Evolutionary conservation across 768 basidiomycete genomes (phyloP).

Genomic region (Boletus barrowsii): DNA sequence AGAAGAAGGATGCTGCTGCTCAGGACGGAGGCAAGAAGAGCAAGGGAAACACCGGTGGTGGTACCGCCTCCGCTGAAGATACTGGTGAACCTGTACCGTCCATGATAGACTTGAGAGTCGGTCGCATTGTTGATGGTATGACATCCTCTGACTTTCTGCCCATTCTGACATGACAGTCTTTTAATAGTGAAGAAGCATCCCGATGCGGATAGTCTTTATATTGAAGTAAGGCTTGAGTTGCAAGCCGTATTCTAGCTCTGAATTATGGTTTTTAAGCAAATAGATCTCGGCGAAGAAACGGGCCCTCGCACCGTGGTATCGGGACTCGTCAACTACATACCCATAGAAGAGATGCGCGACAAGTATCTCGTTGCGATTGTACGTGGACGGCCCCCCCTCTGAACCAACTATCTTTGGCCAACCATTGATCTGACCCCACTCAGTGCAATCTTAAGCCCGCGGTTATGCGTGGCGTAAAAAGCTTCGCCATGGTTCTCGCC

Average conservation of each 20-base stretch:
- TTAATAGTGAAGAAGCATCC: conserved; percentile 87
- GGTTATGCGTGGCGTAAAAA: conserved; percentile 96
- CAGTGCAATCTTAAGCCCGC: conserved; percentile 95
- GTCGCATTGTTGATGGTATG: conserved; percentile 87
- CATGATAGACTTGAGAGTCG: conserved; percentile 96
- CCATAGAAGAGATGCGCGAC: conserved; percentile 89
- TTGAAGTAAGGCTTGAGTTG: conserved; percentile 58
- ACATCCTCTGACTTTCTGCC: not conserved
- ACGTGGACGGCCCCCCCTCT: conserved; percentile 21
- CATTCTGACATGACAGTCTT: conserved; percentile 10
- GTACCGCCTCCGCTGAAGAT: conserved; percentile 49
- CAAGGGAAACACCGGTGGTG: conserved; percentile 36
- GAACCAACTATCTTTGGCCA: not conserved
- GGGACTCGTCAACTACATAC: conserved; percentile 93
- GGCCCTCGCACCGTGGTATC: conserved; percentile 97
- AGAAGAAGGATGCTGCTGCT: conserved; percentile 44
- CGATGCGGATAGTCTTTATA: conserved; percentile 95
- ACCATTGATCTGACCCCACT: not conserved
- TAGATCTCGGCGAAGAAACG: conserved; percentile 91
- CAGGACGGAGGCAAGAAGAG: conserved; percentile 36
- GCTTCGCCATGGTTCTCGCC: conserved; percentile 96
- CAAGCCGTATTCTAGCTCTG: not conserved
- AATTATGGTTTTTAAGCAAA: conserved; percentile 56
- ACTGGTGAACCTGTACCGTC: conserved; percentile 84
- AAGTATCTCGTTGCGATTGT: conserved; percentile 83